Conservation (phyloP, 1,139 yeast species). For the Candida tetrigidarum region DNA sequence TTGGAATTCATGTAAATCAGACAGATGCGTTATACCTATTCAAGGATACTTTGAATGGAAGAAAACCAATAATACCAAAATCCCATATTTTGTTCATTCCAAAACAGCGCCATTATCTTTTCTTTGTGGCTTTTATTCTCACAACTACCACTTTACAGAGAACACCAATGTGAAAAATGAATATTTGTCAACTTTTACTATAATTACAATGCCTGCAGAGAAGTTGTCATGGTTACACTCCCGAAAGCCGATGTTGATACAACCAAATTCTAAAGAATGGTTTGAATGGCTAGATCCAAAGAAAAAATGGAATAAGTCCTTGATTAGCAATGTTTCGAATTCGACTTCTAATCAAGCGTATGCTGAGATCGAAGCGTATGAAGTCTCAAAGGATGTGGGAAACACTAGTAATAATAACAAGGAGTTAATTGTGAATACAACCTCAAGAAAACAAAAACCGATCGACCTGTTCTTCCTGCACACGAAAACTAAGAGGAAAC, state of each 20-base stretch:
- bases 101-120: slow-evolving; percentile 56
- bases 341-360: slow-evolving; percentile 44
- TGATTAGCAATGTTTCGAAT: slow-evolving; percentile 41
- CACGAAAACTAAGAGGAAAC: slow-evolving; percentile 11
- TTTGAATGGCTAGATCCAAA: slow-evolving; percentile 63
- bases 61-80: slow-evolving; percentile 39
- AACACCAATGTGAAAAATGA: slow-evolving; percentile 28
- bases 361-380: slow-evolving; percentile 50
- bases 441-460: slow-evolving; percentile 25
- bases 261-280: slow-evolving; percentile 61
- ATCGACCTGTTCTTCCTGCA: slow-evolving; percentile 34
- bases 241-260: slow-evolving; percentile 75
- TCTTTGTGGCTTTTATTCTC: slow-evolving; percentile 73
- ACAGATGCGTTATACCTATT: slow-evolving; percentile 74
- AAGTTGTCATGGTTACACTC: slow-evolving; percentile 68
- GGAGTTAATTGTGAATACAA: slow-evolving; percentile 37
- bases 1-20: slow-evolving; percentile 52
- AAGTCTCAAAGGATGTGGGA: slow-evolving; percentile 70
- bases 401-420: slow-evolving; percentile 55
- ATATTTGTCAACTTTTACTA: slow-evolving; percentile 60
- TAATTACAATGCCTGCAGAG: slow-evolving; percentile 74
- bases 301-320: slow-evolving; percentile 38
- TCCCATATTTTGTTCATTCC: slow-evolving; percentile 69
- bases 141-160: slow-evolving; percentile 36
- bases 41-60: slow-evolving; percentile 90